Evolutionary conservation across 176 grass and related monocot species (phyloP), one percentile per base, ranked within the genome.

Genomic region (Cenchrus purpureus): DNA sequence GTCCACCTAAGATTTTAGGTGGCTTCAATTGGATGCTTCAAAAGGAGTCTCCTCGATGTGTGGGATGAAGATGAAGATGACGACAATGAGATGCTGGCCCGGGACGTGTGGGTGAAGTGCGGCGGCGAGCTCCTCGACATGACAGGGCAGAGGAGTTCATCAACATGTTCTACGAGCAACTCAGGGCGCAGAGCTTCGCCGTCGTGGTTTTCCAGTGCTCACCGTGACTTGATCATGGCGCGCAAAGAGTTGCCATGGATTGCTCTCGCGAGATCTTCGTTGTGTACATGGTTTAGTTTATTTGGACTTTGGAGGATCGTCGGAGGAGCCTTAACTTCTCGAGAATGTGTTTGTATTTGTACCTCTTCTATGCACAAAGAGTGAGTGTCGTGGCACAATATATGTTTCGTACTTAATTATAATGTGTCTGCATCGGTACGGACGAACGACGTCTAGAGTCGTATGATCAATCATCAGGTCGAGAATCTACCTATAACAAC

Each of bases 91-190:
- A 76, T 25, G 37, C 37, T 20, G 14, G 32, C 11, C 1, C 68
- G 82, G 32, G 75, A 79, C 15, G 60, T 1, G 4, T 85, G 54
- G 79, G 66, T 7, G 48, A 61, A 79, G 64, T 53, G 59, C 53
- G 42, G 59, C 53, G 42, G 64, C 31, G 91, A 83, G 65, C 40
- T 72, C 48, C 29, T 43, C 65, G 94, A 96, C 79, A 97, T 84
- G 86, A 84, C 83, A 94, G 84, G 85, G 94, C 94, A 45, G 94
- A 97, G 85, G 88, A 97, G 76, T 97, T 97, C 89, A 97, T 97
- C 65, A 89, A 70, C 71, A 97, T 75, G 89, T 97, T 97, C 85
- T 94, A 97, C 72, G 82, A 97, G 89, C 89, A 97, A 69, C 84
- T 97, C 71, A 97, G 89, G 83, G 87, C 85, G 71, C 94, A 97